phyloP scores from a whole-genome alignment of 2,329 filamentous ascomycete species.

The Fusarium metavorans region DNA sequence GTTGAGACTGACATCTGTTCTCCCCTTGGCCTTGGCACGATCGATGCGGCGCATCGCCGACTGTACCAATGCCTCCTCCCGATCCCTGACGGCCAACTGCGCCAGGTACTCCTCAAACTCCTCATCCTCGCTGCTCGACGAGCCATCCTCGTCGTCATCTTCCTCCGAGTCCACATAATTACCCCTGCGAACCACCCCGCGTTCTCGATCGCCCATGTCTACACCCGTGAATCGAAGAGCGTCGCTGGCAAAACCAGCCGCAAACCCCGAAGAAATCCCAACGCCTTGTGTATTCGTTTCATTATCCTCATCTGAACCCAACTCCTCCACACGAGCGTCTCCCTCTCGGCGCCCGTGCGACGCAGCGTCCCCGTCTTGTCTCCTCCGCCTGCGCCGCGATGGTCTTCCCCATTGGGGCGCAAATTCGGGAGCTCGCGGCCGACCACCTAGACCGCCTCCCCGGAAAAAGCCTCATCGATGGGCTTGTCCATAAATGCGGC shows the following conservation, averaged over 20 bases:
- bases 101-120: constrained; percentile 64
- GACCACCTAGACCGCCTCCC: constrained; percentile 99
- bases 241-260: constrained; percentile 69
- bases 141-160: constrained; percentile 51
- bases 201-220: constrained; percentile 62
- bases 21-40: constrained; percentile 80
- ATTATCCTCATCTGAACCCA: constrained; percentile 71
- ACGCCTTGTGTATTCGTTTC: constrained; percentile 67
- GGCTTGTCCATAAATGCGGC: constrained; percentile 97
- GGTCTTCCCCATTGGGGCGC: constrained; percentile 99
- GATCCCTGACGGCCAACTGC: constrained; percentile 69
- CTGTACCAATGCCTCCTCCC: constrained; percentile 81
- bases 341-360: constrained; percentile 52
- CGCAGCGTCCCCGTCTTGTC: constrained; percentile 62
- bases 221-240: constrained; percentile 70
- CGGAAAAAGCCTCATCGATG: constrained; percentile 99
- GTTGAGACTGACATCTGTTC: constrained; percentile 82
- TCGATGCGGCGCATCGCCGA: constrained; percentile 84
- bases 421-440: constrained; percentile 97
- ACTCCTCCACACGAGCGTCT: constrained; percentile 70
- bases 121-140: constrained; percentile 47
- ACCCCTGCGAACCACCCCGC: constrained; percentile 54
- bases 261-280: constrained; percentile 59
- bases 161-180: constrained; percentile 50
- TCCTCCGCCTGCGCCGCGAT: constrained; percentile 86